Evolutionary conservation across 306 rosid genomes (phyloP).

Genomic region (Luffa acutangula): DNA sequence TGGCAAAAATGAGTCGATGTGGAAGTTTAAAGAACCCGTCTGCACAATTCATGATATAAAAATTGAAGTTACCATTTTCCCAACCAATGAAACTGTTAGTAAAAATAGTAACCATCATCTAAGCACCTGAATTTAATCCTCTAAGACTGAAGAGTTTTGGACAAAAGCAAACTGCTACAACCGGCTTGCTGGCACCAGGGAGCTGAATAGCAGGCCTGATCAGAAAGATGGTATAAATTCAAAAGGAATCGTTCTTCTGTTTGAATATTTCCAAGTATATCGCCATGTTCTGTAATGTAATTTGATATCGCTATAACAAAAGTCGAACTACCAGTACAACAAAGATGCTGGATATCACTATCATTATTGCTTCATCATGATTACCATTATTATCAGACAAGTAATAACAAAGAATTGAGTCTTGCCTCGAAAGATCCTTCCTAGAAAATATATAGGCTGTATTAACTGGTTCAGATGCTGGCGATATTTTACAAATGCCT

Average conservation of each 20-base stretch:
- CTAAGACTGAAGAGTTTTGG: slow-evolving; percentile 54
- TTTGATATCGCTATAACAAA: not conserved
- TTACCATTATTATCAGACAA: not conserved
- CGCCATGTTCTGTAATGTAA: not conserved
- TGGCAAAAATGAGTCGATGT: slow-evolving; percentile 74
- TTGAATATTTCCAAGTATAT: not conserved
- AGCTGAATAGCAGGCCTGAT: slow-evolving; percentile 87
- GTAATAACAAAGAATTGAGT: slow-evolving; percentile 1
- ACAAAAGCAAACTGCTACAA: slow-evolving; percentile 79
- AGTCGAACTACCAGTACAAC: not conserved
- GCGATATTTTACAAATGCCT: slow-evolving; percentile 51
- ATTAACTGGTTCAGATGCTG: slow-evolving; percentile 50
- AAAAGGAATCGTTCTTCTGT: not conserved
- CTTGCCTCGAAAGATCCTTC: slow-evolving; percentile 76
- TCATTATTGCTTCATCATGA: not conserved
- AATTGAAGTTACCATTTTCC: not conserved
- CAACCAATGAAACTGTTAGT: not conserved
- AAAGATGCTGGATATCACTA: not conserved
- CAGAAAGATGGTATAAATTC: slow-evolving; percentile 17
- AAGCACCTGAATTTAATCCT: slow-evolving; percentile 53
- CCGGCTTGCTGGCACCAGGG: slow-evolving; percentile 79
- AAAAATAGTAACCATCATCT: not conserved
- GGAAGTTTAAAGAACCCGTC: slow-evolving; percentile 73
- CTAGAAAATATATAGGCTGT: slow-evolving; percentile 75
- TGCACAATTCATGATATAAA: slow-evolving; percentile 31